phyloP scores from a whole-genome alignment of 139 green algal species.

The Tetradesmus obliquus region DNA sequence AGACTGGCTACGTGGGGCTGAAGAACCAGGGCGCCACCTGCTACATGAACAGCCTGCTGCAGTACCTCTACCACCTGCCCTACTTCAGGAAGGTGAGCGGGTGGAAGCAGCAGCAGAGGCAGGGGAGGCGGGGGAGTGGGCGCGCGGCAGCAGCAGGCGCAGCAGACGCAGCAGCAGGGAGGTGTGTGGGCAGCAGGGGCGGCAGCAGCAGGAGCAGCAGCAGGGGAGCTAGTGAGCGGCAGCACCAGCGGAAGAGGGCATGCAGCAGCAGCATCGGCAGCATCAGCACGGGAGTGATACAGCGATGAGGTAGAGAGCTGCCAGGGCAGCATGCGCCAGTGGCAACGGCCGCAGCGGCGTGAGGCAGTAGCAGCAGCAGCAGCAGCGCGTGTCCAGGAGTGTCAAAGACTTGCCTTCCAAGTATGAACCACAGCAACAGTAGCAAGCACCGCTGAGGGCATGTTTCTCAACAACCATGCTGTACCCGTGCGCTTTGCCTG shows the following conservation, averaged over 20 bases:
- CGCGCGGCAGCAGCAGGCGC: neutral
- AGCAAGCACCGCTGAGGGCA: neutral
- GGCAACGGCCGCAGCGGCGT: neutral
- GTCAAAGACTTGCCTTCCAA: neutral
- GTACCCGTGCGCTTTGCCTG: neutral
- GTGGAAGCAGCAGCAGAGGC: neutral
- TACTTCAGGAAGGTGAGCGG: constrained; percentile 85
- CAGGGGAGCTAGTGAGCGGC: neutral
- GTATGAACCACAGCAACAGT: neutral
- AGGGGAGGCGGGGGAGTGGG: neutral
- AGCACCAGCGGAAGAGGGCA: neutral
- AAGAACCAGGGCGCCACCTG: constrained; percentile 99
- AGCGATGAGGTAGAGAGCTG: too few relatives aligned
- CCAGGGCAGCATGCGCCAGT: neutral
- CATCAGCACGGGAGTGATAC: neutral
- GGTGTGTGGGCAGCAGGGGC: neutral
- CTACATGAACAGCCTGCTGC: constrained; percentile 99
- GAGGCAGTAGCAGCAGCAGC: constrained; percentile 1
- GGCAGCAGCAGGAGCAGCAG: neutral
- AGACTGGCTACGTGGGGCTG: constrained; percentile 93
- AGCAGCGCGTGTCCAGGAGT: neutral
- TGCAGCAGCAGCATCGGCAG: neutral
- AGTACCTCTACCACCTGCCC: constrained; percentile 96
- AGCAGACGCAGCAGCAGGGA: neutral
- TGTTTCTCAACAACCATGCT: neutral